Conservation (phyloP, 331 rosid species). For the Pyrus hybrid region DNA sequence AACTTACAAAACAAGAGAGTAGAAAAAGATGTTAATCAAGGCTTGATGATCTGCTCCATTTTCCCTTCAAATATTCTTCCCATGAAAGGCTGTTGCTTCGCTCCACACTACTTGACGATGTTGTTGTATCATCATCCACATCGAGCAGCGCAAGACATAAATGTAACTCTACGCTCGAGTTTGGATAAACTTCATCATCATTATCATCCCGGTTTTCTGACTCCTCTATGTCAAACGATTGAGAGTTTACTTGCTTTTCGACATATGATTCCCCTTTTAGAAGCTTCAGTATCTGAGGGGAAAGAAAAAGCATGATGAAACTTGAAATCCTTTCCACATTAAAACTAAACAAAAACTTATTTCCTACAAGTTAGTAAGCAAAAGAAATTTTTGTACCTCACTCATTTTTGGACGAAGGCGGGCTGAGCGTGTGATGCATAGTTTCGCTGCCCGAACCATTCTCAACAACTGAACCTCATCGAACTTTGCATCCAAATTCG, state of each 20-base stretch:
- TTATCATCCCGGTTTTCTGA: constrained; percentile 42
- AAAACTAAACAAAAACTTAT: neutral
- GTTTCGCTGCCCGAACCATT: constrained; percentile 64
- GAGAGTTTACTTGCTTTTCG: constrained; percentile 17
- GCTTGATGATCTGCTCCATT: constrained; percentile 84
- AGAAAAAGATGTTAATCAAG: constrained; percentile 39
- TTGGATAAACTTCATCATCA: constrained; percentile 93
- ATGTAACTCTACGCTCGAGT: constrained; percentile 63
- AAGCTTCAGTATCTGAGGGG: constrained; percentile 52
- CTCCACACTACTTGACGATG: constrained; percentile 48
- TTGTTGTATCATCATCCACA: constrained; percentile 40
- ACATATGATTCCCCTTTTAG: constrained; percentile 46
- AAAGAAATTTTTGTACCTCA: constrained; percentile 36
- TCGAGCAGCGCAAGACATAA: constrained; percentile 70
- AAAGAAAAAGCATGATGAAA: neutral
- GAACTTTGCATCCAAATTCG: constrained; percentile 52
- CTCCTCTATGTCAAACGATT: constrained; percentile 6
- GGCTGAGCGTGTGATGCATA: constrained; percentile 68
- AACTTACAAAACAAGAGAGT: neutral
- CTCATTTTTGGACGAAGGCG: constrained; percentile 72
- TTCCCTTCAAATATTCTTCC: constrained; percentile 45
- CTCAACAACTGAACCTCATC: constrained; percentile 55
- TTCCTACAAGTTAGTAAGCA: neutral
- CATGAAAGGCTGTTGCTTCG: constrained; percentile 22
- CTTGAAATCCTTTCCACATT: neutral